Evolutionary conservation across 257 asterid genomes (phyloP).

Genomic region (Handroanthus guayacan): DNA sequence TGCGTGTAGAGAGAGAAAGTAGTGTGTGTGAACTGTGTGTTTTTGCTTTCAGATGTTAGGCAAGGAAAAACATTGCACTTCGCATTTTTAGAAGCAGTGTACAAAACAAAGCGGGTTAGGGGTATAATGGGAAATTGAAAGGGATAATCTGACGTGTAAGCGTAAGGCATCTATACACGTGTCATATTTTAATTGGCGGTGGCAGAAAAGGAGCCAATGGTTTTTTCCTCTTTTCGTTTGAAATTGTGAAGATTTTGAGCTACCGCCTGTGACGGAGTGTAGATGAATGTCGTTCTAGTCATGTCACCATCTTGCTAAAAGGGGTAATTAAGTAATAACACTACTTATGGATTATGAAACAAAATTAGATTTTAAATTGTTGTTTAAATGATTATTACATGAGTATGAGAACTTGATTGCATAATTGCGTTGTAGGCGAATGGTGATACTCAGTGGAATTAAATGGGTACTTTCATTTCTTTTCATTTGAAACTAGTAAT

Average conservation of each 20-base stretch:
- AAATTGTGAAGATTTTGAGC: not conserved
- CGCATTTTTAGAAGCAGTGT: slow-evolving; percentile 14
- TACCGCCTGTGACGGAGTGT: slow-evolving; percentile 18
- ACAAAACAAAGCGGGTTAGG: slow-evolving; percentile 19
- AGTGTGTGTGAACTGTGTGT: slow-evolving; percentile 34
- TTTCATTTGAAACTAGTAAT: too few species aligned
- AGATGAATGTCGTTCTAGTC: not conserved
- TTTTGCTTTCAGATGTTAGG: slow-evolving; percentile 33
- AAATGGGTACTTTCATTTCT: too few species aligned
- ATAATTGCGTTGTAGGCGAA: too few species aligned
- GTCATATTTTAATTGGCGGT: slow-evolving; percentile 26
- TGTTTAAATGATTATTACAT: too few species aligned
- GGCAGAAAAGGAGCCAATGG: slow-evolving; percentile 28
- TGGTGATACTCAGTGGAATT: too few species aligned
- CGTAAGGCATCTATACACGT: slow-evolving; percentile 31
- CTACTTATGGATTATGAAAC: not conserved
- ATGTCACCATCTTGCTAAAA: not conserved
- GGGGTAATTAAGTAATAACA: slow-evolving; percentile 17
- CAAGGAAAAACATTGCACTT: slow-evolving; percentile 38
- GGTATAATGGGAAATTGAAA: slow-evolving; percentile 30
- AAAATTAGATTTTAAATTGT: not conserved
- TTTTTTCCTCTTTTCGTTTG: slow-evolving; percentile 4
- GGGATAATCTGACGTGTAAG: slow-evolving; percentile 35
- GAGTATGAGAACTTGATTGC: too few species aligned
- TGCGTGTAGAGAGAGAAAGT: slow-evolving; percentile 24